Evolutionary conservation across 192 early-diverging fungal species (phyloP).

Genomic region (Ambispora gerdemannii): DNA sequence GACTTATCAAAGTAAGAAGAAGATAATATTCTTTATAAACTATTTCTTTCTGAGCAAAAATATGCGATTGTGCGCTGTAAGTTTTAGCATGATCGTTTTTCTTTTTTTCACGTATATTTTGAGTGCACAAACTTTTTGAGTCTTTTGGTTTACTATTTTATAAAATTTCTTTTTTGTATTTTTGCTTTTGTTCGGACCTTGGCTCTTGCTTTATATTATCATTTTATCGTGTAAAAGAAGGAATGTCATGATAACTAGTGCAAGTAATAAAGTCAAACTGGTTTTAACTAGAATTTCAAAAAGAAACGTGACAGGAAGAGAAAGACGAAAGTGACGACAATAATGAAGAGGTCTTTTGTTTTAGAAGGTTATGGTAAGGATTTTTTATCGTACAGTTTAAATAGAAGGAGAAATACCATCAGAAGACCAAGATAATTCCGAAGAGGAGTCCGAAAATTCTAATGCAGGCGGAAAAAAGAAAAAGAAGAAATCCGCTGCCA

Average conservation of each 20-base stretch:
- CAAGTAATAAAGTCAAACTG: background rate
- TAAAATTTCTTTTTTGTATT: too few relatives aligned
- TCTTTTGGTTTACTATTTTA: too few relatives aligned
- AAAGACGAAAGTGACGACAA: background rate
- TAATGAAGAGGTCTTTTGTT: background rate
- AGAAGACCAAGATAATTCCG: background rate
- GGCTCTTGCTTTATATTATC: too few relatives aligned
- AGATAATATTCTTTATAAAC: background rate
- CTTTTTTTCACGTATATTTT: too few relatives aligned
- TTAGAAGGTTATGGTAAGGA: background rate
- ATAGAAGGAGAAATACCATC: background rate
- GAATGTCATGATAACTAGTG: too few relatives aligned
- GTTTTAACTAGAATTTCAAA: background rate
- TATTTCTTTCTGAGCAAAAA: background rate
- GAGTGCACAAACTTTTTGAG: too few relatives aligned
- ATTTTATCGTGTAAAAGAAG: too few relatives aligned
- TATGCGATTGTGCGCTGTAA: background rate
- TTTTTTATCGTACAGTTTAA: too few relatives aligned
- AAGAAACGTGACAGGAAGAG: background rate
- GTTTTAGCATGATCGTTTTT: too few relatives aligned
- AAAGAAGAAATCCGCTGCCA: background rate
- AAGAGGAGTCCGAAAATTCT: background rate
- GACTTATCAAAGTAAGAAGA: too few relatives aligned
- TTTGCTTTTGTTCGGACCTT: too few relatives aligned
- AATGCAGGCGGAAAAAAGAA: background rate